Evolutionary conservation across 78 protist species (phyloP).

Genomic region (Creolimax fragrantissima): DNA sequence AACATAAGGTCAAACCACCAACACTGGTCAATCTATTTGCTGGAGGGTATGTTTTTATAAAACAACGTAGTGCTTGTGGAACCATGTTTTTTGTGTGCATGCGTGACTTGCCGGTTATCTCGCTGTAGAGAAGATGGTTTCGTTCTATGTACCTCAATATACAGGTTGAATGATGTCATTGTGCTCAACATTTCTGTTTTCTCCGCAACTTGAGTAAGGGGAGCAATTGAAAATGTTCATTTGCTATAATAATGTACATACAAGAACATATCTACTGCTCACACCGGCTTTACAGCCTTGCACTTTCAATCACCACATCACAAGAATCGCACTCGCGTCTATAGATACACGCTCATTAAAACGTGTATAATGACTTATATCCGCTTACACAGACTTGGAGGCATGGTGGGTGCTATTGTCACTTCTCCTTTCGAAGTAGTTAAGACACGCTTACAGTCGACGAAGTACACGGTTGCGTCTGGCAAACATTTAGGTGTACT

Average conservation of each 20-base stretch:
- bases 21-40: neutral
- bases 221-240: neutral
- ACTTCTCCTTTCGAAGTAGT: conserved; percentile 39
- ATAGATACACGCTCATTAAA: neutral
- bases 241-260: neutral
- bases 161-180: neutral
- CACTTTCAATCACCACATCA: neutral
- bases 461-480: neutral
- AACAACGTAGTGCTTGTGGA: neutral
- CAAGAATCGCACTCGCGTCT: neutral
- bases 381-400: conserved; percentile 8
- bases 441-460: conserved; percentile 46
- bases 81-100: neutral
- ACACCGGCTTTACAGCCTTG: neutral
- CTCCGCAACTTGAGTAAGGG: neutral
- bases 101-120: neutral
- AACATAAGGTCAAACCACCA: neutral
- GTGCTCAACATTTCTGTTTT: neutral
- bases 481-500: neutral
- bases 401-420: conserved; percentile 5
- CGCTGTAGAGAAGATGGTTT: neutral
- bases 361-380: neutral
- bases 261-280: neutral
- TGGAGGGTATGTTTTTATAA: neutral
- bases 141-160: neutral